These are phyloP conservation scores for Knufia petricola DNA, from an alignment of 2,329 filamentous ascomycete genomes.

Conservation along the genomic window DNA sequence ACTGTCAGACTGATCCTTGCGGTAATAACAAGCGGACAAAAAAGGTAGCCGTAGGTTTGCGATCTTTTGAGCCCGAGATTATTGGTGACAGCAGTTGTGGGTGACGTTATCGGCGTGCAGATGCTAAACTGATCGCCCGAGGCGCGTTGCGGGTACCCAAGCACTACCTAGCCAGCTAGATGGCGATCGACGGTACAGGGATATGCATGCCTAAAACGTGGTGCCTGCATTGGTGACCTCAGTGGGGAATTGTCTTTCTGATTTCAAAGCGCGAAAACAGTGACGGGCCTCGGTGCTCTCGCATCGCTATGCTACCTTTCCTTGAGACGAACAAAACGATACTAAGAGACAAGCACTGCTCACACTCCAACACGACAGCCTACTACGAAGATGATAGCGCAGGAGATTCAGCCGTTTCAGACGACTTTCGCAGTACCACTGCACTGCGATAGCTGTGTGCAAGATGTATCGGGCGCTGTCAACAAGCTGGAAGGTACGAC, in stretches of 20 bases:
- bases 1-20: too few relatives aligned
- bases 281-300: too few relatives aligned
- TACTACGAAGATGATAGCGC: not conserved
- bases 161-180: too few relatives aligned
- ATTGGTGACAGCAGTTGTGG: too few relatives aligned
- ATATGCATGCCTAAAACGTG: not conserved
- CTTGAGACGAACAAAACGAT: too few relatives aligned
- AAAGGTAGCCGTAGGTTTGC: too few relatives aligned
- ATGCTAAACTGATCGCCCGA: not conserved
- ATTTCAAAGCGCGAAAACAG: not conserved
- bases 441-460: conserved; percentile 81
- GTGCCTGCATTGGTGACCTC: not conserved
- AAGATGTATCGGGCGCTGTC: conserved; percentile 71
- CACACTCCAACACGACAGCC: not conserved
- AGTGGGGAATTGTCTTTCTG: not conserved
- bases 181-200: not conserved
- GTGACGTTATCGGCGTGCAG: too few relatives aligned
- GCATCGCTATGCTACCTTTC: too few relatives aligned
- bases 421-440: conserved; percentile 92
- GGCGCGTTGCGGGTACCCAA: not conserved
- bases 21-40: too few relatives aligned
- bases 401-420: conserved; percentile 36
- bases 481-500: conserved; percentile 57
- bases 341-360: too few relatives aligned
- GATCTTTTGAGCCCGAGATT: too few relatives aligned